Evolutionary conservation across 2,329 filamentous ascomycete species (phyloP), one percentile per base, ranked within the genome.

Genomic region (Penicillium nordicum): DNA sequence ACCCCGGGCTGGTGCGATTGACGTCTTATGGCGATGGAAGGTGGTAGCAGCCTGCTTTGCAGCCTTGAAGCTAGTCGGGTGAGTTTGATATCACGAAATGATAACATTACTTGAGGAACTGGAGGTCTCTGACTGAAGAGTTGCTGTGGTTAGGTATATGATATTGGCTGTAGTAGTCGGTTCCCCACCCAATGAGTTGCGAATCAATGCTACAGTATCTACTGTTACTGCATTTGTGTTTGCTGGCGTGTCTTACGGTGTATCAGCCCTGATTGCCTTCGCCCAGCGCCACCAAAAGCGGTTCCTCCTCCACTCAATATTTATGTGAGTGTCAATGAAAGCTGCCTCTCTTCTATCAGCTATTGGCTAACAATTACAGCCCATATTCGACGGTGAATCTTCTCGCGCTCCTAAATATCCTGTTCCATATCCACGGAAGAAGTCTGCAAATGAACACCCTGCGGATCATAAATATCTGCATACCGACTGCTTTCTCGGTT

Each of bases 371-470:
- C 12, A 12, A 29, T 41, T 18, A 1, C 21, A 65, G 63, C 32
- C 61, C 63, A 21, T 60, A 51, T n/a, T 14, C 56, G 14, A 38
- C 50, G 5, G 42, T 60, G 16, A 73, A 69, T 51, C 44, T 72
- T 6, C 59, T 74, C 42, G 66, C 71, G 5, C 57, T 72, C 10
- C 65, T 74, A 45, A 73, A 74, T 46, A 58, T 72, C 18, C 38
- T 72, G 16, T 59, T 75, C 34, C 72, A 73, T 51, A 67, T 74
- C 44, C 32, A 70, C 44, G 62, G 65, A 42, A 69, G 67, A 27
- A 53, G 63, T 4, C 57, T 73, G 2, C 70, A 71, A 2, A 52
- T 74, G 36, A 61, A 56, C 29, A 55, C 59, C 8, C 47, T 72
- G 5, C 66, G 64, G 32, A 64, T 67, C 1, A 57, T 68, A 10